Evolutionary conservation across 257 asterid genomes (phyloP).

Genomic region (Coffea eugenioides): DNA sequence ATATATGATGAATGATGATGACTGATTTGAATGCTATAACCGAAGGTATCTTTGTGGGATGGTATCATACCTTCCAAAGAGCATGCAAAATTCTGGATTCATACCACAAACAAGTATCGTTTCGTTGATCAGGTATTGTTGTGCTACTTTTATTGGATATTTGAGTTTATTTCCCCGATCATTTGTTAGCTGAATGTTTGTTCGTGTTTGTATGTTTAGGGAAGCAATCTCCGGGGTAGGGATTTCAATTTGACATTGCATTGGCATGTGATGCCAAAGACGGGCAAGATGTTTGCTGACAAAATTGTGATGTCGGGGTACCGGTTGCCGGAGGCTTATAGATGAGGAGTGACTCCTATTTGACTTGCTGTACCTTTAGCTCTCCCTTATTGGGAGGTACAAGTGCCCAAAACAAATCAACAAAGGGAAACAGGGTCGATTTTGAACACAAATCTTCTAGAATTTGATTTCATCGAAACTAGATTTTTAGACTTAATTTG

Average conservation of each 20-base stretch:
- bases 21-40: slow-evolving; percentile 17
- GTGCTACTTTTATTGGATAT: not conserved
- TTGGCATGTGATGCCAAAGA: slow-evolving; percentile 99
- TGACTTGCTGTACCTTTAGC: slow-evolving; percentile 17
- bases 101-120: slow-evolving; percentile 76
- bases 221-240: slow-evolving; percentile 86
- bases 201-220: slow-evolving; percentile 32
- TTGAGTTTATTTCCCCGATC: not conserved
- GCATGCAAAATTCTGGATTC: slow-evolving; percentile 71
- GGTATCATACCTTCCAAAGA: slow-evolving; percentile 81
- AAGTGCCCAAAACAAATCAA: not conserved
- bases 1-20: slow-evolving; percentile 3
- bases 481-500: not conserved
- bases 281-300: slow-evolving; percentile 91
- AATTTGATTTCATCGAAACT: not conserved
- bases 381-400: slow-evolving; percentile 22
- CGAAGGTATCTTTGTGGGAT: slow-evolving; percentile 88
- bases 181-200: not conserved
- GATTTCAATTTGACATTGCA: slow-evolving; percentile 82
- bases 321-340: slow-evolving; percentile 68
- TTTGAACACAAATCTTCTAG: not conserved
- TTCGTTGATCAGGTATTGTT: slow-evolving; percentile 66
- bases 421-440: not conserved
- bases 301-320: slow-evolving; percentile 83
- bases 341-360: slow-evolving; percentile 32